Evolutionary conservation across 495 filamentous ascomycete genomes (phyloP), one percentile per base, ranked within the genome.

Genomic region (Penicillium maclennaniae): DNA sequence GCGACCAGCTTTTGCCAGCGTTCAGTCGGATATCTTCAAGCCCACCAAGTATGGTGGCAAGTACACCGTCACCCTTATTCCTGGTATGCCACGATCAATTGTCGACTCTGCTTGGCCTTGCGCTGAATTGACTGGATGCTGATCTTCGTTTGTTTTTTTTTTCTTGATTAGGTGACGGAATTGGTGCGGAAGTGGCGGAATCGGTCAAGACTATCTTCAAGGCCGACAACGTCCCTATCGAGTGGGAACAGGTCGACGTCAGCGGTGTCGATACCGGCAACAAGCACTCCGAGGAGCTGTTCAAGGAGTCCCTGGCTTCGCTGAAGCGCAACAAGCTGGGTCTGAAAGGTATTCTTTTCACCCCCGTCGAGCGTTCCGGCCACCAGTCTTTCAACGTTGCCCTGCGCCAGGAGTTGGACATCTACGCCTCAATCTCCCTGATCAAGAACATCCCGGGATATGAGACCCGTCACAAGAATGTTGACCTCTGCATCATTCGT

Each of bases 381-480:
- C 93, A 98, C 80, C 90, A 95, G 74, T 96, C 91, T 53, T 98
- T 97, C 91, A 98, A 98, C 74, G 93, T 98, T 61, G 93, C 93
- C 62, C 83, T 98, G 67, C 89, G 93, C 59, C 93, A 98, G 78
- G 93, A 97, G 73, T 89, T 98, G 64, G 93, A 98, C 75, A 98
- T 98, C 76, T 98, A 97, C 72, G 93, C 93, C 66, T 97, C 92
- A 42, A 92, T 98, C 68, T 90, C 91, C 56, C 82, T 97, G 48
- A 88, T 98, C 80, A 97, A 97, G 83, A 98, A 97, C 79, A 97
- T 98, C 68, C 93, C 93, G 53, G 93, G 93, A 53, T 97, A 97
- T 78, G 71, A 95, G 74, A 97, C 95, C 46, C 91, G 93, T 66
- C 93, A 98, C 79, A 86, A 95, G 64, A 83, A 92, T 69, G 88